Base-by-base conservation (phyloP, 805 yeast species). In the Cyberlindnera amylophila region DNA sequence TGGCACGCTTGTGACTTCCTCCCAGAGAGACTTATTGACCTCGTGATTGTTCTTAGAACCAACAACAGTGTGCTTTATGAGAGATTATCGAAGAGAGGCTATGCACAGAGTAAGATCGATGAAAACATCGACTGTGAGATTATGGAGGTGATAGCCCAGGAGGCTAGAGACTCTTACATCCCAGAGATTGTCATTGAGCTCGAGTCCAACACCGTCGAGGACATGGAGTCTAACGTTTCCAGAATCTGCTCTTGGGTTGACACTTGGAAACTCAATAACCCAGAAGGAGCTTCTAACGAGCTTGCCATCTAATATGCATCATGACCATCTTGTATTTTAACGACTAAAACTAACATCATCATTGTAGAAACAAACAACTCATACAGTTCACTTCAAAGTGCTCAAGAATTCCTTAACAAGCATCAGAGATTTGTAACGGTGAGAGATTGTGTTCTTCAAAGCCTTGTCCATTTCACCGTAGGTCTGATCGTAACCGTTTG, bases 1-100 rank as follows among this genome's bases (percentile, higher is more conserved):
- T 93, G 99, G 99, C 99, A 93, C 61, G 93, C 91, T 34, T 88
- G 96, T 65, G 99, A 93, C 57, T 77, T 87, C 16, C 91, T 93
- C 59, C 98, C 98, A 1, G 98, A 89, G 59, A 70, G 95, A 52
- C 75, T 88, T 61, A 86, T 93, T 39, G 99, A 93, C 63, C 71
- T 93, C 48, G 98, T 93, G 6, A 84, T 89, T 31, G 99, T 93
- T 1, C 70, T 93, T 42, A 72, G 90, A 50, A 81, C 95, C 34
- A 84, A 86, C 56, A 88, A 86, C 55, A 66, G 80, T 13, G 63
- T 70, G 1, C 72, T 93, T 19, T 84, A 74, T 62, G 96, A 88
- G 39, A 73, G 99, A 54, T 69, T 93, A 52, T 69, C 71, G 47
- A 74, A 77, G 46, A 75, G 99, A 62, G 84, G 82, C 6, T 93